These are phyloP conservation scores for Juglanconis oblonga DNA, from an alignment of 2,329 filamentous ascomycete genomes.

Conservation along the genomic window DNA sequence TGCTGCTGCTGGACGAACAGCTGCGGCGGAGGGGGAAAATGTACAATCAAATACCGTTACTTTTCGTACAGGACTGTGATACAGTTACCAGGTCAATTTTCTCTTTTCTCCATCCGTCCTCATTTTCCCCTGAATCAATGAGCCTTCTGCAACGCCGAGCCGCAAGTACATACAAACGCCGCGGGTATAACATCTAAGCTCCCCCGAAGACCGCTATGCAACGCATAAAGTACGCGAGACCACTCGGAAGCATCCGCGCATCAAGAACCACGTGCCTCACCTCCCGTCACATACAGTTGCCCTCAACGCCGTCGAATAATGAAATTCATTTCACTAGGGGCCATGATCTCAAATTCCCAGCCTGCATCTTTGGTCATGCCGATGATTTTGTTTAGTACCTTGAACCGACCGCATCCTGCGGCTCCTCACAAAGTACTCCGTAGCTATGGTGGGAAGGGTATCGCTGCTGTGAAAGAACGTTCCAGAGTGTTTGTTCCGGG, in stretches of 20 bases:
- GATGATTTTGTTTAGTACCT: background rate
- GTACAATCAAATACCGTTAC: background rate
- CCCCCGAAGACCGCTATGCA: slow-evolving; percentile 4
- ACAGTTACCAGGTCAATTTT: background rate
- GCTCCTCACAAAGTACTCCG: background rate
- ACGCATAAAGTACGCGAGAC: background rate
- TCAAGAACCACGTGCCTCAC: background rate
- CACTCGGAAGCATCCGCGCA: background rate
- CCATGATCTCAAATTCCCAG: background rate
- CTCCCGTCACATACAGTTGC: background rate
- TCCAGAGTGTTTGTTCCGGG: background rate
- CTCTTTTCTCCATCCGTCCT: background rate
- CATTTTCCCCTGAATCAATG: background rate
- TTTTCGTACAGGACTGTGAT: background rate
- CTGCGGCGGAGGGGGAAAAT: background rate
- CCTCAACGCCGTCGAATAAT: background rate
- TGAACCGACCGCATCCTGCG: background rate
- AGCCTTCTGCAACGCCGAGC: slow-evolving; percentile 8
- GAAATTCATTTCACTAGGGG: background rate
- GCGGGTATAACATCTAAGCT: slow-evolving; percentile 11
- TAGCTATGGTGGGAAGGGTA: slow-evolving; percentile 10
- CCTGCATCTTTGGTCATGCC: background rate
- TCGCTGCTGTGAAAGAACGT: slow-evolving; percentile 7
- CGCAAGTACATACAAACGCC: slow-evolving; percentile 3
- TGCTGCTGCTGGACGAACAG: background rate